Evolutionary conservation across 1,139 yeast species (phyloP), one percentile per base, ranked within the genome.

Genomic region (Pichia sp.): DNA sequence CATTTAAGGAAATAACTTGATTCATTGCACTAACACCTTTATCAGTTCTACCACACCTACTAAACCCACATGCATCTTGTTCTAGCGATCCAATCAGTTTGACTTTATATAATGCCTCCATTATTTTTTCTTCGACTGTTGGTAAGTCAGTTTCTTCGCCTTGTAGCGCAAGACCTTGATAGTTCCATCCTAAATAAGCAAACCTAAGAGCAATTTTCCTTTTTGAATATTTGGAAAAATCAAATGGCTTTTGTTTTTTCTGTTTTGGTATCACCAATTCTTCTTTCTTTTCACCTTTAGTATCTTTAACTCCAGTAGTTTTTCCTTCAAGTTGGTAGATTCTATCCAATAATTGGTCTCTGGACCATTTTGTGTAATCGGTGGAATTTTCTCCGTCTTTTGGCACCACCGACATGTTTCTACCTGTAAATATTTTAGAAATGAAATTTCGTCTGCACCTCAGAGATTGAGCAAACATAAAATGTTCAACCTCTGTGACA

Each of bases 11-110:
- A 13, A 92, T 83, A 8, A 92, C 98, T 66, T 92, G 99, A 58
- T 88, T 86, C 83, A 92, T 79, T 0, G 99, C 98, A 68, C 96
- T 86, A 7, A 92, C 99, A 15, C 98, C 98, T 57, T 81, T 83
- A 60, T 92, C 99, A 0, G 99, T 92, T 59, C 99, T 73, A 0
- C 99, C 99, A 68, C 98, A 94, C 53, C 98, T 71, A 56, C 95
- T 85, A 64, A 90, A 90, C 48, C 85, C 79, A 46, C 75, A 78
- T 2, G 75, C 79, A 2, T 68, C 67, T 0, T 89, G 89, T 15
- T 73, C 76, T 29, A 76, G 66, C 1, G 79, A 71, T 12, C 82
- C 76, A 37, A 94, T 79, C 52, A 94, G 67, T 56, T 76, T 80
- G 36, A 95, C 79, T 55, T 75, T 79, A 40, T 73, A 68, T 64